Evolutionary conservation across 2,329 filamentous ascomycete genomes (phyloP), one percentile per base, ranked within the genome.

Genomic region (Botrytis fragariae): DNA sequence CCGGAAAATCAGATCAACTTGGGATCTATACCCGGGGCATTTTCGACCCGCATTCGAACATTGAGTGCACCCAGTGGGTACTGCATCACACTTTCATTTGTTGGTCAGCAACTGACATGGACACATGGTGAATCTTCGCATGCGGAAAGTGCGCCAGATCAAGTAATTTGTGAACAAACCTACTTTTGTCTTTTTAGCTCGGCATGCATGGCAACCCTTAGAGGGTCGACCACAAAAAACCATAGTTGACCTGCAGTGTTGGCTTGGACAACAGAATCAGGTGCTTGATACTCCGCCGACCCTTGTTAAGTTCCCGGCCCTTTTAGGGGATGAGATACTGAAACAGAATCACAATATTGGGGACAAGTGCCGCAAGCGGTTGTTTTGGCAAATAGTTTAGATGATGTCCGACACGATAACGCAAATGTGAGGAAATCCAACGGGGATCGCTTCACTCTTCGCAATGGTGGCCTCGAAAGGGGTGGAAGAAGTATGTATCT

Each of bases 161-260:
- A 37, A 45, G 20, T 29, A 29, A 10, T 8, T 29, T 29, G 1
- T 39, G n/a, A 42, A n/a, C 7, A 9, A 62, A 70, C 76, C 64
- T 82, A 88, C 86, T 73, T 85, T 85, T 74, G 88, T 86, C 80
- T 88, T 89, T 76, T 86, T 85, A 77, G 86, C 84, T 75, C 87
- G 84, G 77, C 87, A 89, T 75, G 83, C 86, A 76, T 85, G 87
- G 79, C 87, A 89, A 59, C 86, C 86, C 78, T 86, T 87, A 54
- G 86, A 88, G 61, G 87, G 87, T 77, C 87, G 88, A 8, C 87
- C 87, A 76, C 87, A 88, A 77, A 87, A 89, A 9, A 88, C 87
- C 87, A 89, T 88, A 14, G 39, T 76, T 63, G 39, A 22, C 4
- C 25, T 20, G 39, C 39, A 20, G 8, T 32, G 61, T 44, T 63